Evolutionary conservation across 805 yeast species (phyloP).

Genomic region (Candida sanyiensis): DNA sequence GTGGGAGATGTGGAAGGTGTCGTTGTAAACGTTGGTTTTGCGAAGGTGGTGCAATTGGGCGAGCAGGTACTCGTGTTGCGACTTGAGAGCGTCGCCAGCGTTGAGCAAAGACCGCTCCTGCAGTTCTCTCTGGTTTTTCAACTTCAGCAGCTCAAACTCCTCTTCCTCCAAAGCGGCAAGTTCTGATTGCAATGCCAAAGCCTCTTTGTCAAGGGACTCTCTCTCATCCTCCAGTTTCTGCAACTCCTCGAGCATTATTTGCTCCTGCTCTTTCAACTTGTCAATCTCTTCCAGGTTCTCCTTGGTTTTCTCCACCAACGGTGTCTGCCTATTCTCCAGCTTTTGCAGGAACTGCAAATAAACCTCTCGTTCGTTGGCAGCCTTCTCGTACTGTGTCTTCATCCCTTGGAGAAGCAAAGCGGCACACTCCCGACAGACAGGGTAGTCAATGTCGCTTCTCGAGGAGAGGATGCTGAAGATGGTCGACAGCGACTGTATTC

Average conservation of each 20-base stretch:
- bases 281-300: slow-evolving; percentile 22
- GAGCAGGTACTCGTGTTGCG: slow-evolving; percentile 55
- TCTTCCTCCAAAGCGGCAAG: slow-evolving; percentile 40
- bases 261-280: slow-evolving; percentile 33
- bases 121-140: slow-evolving; percentile 51
- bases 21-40: slow-evolving; percentile 75
- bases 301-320: slow-evolving; percentile 26
- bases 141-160: slow-evolving; percentile 40
- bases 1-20: slow-evolving; percentile 76
- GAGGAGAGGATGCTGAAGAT: slow-evolving; percentile 68
- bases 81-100: slow-evolving; percentile 57
- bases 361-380: slow-evolving; percentile 70
- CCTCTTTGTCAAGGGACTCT: slow-evolving; percentile 20
- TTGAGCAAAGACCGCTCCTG: slow-evolving; percentile 44
- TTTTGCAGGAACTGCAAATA: slow-evolving; percentile 70
- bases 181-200: slow-evolving; percentile 39
- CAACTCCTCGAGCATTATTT: slow-evolving; percentile 41
- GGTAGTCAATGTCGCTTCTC: slow-evolving; percentile 74
- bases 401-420: slow-evolving; percentile 56
- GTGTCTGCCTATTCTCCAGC: slow-evolving; percentile 51
- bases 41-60: slow-evolving; percentile 67
- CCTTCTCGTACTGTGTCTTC: slow-evolving; percentile 63
- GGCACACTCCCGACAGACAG: slow-evolving; percentile 86
- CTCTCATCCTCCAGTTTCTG: slow-evolving; percentile 38
- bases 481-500: slow-evolving; percentile 49